Evolutionary conservation across 2,329 filamentous ascomycete species (phyloP), one percentile per base, ranked within the genome.

Genomic region (Trichoderma cornu-damae): DNA sequence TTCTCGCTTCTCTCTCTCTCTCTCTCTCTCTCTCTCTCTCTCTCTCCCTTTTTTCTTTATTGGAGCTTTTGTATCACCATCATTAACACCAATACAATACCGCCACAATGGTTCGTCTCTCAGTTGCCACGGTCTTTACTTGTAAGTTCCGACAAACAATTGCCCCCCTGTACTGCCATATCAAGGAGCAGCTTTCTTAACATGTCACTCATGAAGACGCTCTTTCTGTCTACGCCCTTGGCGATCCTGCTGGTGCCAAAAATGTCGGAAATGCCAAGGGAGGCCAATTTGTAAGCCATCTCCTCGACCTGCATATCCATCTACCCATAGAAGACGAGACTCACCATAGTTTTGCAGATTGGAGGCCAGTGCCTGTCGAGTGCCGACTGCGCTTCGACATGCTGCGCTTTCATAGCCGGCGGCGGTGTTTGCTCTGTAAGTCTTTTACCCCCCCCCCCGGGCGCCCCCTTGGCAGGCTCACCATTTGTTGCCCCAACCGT

Each of bases 361-460:
- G 67, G 64, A n/a, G 68, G 68, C 30, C 61, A 63, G 16, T 70
- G 68, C 40, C 59, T 67, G n/a, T 62, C 59, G 34, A 53, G 68
- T 44, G 56, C 59, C 12, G 68, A 70, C 55, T 70, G 68, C 55
- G 61, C 62, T 3, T 63, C 61, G 3, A 52, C 47, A 5, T 70
- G 68, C 64, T 70, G 68, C 26, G 68, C 68, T 30, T 53, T 64
- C 47, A 61, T 63, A 20, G 62, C 59, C 38, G 58, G 61, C 11
- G 65, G 62, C 24, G 67, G 67, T 35, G 61, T 69, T 24, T 70
- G 68, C 64, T 69, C 67, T 9, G 51, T 54, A 54, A 54, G 51
- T 46, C 24, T 18, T n/a, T 5, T n/a, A 22, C 7, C 1, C 6
- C n/a, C 38, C 14, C 28, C 9, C 28, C 11, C 16, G 16, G n/a